Evolutionary conservation across 306 rosid genomes (phyloP).

Genomic region (Arachis hypogaea): DNA sequence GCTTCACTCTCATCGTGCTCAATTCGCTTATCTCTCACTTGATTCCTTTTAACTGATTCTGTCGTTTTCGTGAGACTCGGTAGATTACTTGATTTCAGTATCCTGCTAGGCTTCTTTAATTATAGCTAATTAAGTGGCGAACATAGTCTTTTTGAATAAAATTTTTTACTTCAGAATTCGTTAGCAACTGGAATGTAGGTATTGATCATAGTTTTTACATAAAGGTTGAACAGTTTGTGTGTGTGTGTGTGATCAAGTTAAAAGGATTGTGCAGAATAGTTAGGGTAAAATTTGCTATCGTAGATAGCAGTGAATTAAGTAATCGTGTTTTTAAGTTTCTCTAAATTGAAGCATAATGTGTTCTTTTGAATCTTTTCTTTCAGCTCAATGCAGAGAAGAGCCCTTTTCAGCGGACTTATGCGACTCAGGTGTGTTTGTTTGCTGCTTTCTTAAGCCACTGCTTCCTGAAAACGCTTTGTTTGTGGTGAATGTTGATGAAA

Average conservation of each 20-base stretch:
- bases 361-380: slow-evolving; percentile 32
- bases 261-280: slow-evolving; percentile 14
- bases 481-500: background rate
- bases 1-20: slow-evolving; percentile 1
- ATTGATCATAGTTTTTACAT: slow-evolving; percentile 16
- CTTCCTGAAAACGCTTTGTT: background rate
- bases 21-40: slow-evolving; percentile 7
- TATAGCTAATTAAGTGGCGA: background rate
- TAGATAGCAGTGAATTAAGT: slow-evolving; percentile 7
- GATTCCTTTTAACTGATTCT: background rate
- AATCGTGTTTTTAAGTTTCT: slow-evolving; percentile 15
- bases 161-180: background rate
- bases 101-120: background rate
- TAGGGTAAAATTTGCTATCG: background rate
- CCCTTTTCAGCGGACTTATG: slow-evolving; percentile 98
- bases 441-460: slow-evolving; percentile 6
- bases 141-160: background rate
- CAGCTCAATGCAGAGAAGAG: slow-evolving; percentile 98
- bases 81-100: slow-evolving; percentile 27
- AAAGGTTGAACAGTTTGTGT: background rate
- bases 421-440: slow-evolving; percentile 74
- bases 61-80: slow-evolving; percentile 11
- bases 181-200: background rate
- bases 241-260: slow-evolving; percentile 6
- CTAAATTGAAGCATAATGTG: slow-evolving; percentile 25